Percentiles rank a stretch among this genome's conserved stretches.
Conservation (phyloP, 805 yeast species). For the Sugiyamaella qingdaonensis region DNA sequence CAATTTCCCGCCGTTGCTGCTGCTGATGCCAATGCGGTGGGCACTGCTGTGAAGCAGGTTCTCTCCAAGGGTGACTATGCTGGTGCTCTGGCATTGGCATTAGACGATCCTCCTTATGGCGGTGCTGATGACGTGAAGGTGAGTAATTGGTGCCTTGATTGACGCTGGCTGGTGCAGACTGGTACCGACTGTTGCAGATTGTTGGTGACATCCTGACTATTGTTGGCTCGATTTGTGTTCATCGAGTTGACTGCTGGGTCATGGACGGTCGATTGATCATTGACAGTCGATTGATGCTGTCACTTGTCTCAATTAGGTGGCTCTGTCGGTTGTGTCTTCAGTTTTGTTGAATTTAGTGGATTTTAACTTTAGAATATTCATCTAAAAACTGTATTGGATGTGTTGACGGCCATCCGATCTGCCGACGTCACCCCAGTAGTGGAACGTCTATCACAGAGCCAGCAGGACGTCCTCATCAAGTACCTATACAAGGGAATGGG, state of each 20-base stretch:
- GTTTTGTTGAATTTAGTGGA: no score
- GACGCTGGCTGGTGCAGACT: neutral
- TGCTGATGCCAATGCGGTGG: conserved; percentile 52
- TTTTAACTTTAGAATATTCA: conserved; percentile 35
- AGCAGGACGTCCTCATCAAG: conserved; percentile 75
- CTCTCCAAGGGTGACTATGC: conserved; percentile 68
- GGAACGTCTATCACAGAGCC: conserved; percentile 52
- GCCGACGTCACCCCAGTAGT: conserved; percentile 64
- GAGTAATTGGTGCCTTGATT: conserved; percentile 1
- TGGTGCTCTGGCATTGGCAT: conserved; percentile 60
- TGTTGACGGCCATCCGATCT: conserved; percentile 62
- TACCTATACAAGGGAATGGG: conserved; percentile 85
- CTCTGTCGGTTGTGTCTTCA: no score
- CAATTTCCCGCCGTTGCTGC: conserved; percentile 49
- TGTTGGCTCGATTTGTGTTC: no score
- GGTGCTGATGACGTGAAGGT: conserved; percentile 56
- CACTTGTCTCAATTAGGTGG: no score
- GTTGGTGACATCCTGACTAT: no score
- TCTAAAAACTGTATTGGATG: conserved; percentile 58
- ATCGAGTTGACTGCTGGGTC: no score
- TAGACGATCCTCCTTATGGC: conserved; percentile 79
- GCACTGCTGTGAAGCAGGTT: conserved; percentile 55
- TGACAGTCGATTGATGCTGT: neutral
- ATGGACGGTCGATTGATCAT: neutral
- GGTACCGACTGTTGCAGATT: no score